These are phyloP conservation scores for Collybia mongolica DNA, from an alignment of 768 basidiomycete species.

Conservation along the genomic window DNA sequence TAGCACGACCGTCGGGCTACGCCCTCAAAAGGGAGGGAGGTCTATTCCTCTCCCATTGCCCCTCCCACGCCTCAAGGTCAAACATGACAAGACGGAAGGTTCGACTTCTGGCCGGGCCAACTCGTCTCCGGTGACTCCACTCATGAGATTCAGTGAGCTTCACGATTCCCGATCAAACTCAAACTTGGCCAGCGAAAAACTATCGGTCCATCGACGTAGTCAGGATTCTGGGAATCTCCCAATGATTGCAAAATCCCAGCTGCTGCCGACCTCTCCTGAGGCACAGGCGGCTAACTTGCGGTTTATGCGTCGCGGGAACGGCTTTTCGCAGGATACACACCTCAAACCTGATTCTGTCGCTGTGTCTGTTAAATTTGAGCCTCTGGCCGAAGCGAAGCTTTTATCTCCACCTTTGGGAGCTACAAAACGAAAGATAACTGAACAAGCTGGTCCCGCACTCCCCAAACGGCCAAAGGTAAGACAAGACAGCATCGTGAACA, in stretches of 20 bases:
- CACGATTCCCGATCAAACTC: too few species aligned
- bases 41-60: conserved; percentile 5
- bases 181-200: not conserved
- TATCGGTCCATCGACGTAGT: conserved; percentile 16
- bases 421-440: too few species aligned
- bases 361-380: conserved; percentile 8
- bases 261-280: conserved; percentile 19
- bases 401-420: not conserved
- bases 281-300: conserved; percentile 27
- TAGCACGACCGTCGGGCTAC: not conserved
- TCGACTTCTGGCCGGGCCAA: not conserved
- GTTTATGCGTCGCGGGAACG: conserved; percentile 17
- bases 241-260: conserved; percentile 16
- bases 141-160: too few species aligned
- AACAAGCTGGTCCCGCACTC: too few species aligned
- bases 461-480: not conserved
- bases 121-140: too few species aligned
- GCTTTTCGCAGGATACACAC: conserved; percentile 13
- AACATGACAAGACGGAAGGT: not conserved
- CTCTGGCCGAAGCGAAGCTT: not conserved
- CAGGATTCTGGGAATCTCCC: conserved; percentile 25
- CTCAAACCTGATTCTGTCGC: conserved; percentile 4
- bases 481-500: not conserved
- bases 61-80: not conserved
- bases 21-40: not conserved